Base-by-base conservation (phyloP, 768 basidiomycete species). In the Termitomyces sp. region DNA sequence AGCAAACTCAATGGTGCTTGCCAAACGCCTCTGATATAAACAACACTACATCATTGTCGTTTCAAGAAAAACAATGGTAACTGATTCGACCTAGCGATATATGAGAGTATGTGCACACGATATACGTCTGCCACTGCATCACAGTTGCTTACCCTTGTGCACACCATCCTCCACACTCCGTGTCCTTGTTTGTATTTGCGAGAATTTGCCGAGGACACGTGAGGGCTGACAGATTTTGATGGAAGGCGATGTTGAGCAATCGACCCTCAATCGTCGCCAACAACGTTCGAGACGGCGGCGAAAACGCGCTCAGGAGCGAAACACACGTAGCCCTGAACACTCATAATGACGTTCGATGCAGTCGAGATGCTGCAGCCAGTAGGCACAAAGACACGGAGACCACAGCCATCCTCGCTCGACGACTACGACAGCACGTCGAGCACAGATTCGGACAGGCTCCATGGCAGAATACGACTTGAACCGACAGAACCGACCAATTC, bases 351-450 rank as follows among this genome's bases (percentile, higher is more conserved):
- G 8, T 68, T 68, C 5, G 36, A 56, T 57, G 61, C 63, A 48
- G 64, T 58, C 58, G 57, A 62, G 57, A 62, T 66, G 63, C 59
- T 69, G 55, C 58, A 64, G 48, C 67, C 66, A 60, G 56, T 65
- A 55, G 64, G 60, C 51, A 51, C 65, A 49, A 61, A 63, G 40
- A 51, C 71, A 48, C 67, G 66, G 62, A 61, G 61, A 54, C 46
- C 56, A 18, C 55, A 55, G 40, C 44, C 65, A 30, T 59, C 66
- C 32, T 53, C 68, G 54, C 63, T 71, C 23, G 74, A 75, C 53
- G 75, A 75, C 59, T 79, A 79, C 70, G 80, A 82, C 63, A 77
- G 75, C 66, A 71, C 75, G 36, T 72, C 75, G 55, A 74, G 76
- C 66, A 74, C 74, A 32, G 81, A 81, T 68, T 76, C 76, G 14